Base-by-base conservation (phyloP, 1,284 basidiomycete species). In the Cerrena zonata region DNA sequence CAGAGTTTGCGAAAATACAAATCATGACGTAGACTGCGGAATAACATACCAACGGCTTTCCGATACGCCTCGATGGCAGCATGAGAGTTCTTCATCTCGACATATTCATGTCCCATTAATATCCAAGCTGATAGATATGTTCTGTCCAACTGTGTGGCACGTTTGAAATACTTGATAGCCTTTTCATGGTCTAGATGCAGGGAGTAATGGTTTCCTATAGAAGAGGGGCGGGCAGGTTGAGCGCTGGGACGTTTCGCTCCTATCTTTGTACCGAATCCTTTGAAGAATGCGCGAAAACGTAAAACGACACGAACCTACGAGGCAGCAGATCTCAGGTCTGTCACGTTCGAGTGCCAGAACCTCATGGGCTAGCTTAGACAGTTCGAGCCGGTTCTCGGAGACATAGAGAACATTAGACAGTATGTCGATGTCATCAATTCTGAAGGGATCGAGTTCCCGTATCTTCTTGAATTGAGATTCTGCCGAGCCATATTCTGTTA, bases 61-160 rank as follows among this genome's bases (percentile, higher is more conserved):
- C 96, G 81, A 70, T 99, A 99, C 24, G 94, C 91, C 69, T 98
- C 96, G 50, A 98, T 95, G 1, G 96, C 96, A 2, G 96, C 95
- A 74, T 98, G 94, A 15, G 92, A 92, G 69, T 99, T 99, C 70
- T 98, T 98, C 79, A 98, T 84, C 72, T 99, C 96, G 49, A 99
- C 89, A 64, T 93, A 99, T 68, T 98, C 96, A 68, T 99, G 96
- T 0, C 96, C 96, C 86, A 99, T 93, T 55, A 99, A 69, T n/a
- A 95, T 98, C 96, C 96, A 99, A 3, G 96, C 96, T 2, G 92
- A 89, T 21, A 98, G 77, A 68, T 94, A 99, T 4, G 91, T 93
- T 55, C 89, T 80, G 68, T 99, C 95, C 46, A 99, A 80, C 60
- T 94, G 87, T 18, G 95, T 89, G 7, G 95, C 94, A 52, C 94